A percentile compares a stretch with the other conserved stretches of the same genome.
These are phyloP conservation scores for Auricularia cornea DNA, from an alignment of 768 basidiomycete species.

Conservation along the genomic window DNA sequence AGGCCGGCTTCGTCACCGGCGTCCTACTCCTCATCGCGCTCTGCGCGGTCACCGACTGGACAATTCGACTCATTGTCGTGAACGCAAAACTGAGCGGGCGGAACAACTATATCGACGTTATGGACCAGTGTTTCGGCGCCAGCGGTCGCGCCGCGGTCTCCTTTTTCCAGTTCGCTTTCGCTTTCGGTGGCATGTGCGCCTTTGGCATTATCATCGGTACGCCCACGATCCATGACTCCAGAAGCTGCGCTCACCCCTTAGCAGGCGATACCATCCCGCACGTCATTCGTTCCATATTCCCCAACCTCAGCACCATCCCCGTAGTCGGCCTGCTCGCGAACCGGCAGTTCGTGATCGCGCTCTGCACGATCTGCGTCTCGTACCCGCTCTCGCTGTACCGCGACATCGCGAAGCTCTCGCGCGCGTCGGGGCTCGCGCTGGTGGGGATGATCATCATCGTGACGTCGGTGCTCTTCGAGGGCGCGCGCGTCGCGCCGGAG, in stretches of 20 bases:
- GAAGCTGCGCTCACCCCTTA: no score
- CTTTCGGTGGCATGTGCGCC: constrained; percentile 98
- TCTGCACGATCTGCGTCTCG: constrained; percentile 82
- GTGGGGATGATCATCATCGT: constrained; percentile 95
- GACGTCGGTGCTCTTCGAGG: constrained; percentile 71
- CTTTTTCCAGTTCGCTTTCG: constrained; percentile 96
- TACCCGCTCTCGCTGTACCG: constrained; percentile 94
- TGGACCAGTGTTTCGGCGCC: constrained; percentile 86
- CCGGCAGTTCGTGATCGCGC: constrained; percentile 80
- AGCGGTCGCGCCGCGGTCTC: constrained; percentile 91
- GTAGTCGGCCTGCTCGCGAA: constrained; percentile 71
- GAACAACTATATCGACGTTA: constrained; percentile 87
- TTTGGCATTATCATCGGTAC: constrained; percentile 86
- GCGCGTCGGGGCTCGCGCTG: constrained; percentile 85
- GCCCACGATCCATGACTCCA: no score
- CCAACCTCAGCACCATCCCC: constrained; percentile 52
- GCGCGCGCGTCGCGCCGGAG: constrained; percentile 61
- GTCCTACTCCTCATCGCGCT: constrained; percentile 72
- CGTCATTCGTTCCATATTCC: constrained; percentile 83
- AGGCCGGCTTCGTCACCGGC: constrained; percentile 90
- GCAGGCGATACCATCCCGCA: constrained; percentile 85
- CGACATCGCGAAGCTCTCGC: constrained; percentile 93
- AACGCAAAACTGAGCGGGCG: constrained; percentile 95
- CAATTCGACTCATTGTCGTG: constrained; percentile 88
- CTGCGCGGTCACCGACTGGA: constrained; percentile 91